Base-by-base conservation (phyloP, 805 yeast species). In the Ogataea zsoltii region DNA sequence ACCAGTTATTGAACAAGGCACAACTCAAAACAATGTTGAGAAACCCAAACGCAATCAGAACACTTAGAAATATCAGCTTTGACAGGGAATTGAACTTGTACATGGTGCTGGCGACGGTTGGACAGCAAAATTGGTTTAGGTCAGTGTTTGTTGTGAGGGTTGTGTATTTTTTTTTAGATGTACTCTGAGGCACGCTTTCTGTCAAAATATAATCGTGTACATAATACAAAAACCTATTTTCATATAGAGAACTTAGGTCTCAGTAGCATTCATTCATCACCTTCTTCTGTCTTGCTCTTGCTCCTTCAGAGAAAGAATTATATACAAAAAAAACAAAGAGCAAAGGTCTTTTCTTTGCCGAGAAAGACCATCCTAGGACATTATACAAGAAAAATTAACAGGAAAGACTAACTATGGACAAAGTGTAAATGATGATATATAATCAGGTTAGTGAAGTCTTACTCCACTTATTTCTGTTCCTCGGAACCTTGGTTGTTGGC, bases 1-100 rank as follows among this genome's bases (percentile, higher is more conserved):
- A 81, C 91, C 96, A 94, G 66, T 90, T 91, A 46, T 85, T 82
- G 69, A 77, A 88, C 18, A 94, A 72, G 3, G 92, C 92, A 56
- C 96, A 89, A 43, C 96, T 86, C 32, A 94, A 72, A 23, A 92
- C 85, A 36, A 91, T 94, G 55, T 91, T 75, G 23, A 92, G 77
- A 58, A 92, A 91, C 13, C 99, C 99, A 55, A 89, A 74, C 2
- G 98, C 92, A 34, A 92, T 75, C 34, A 91, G 77, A 34, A 83
- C 71, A 14, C 92, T 80, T 26, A 88, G 77, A 14, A 83, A 82
- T 33, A 88, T 84, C 54, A 88, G 83, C 60, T 82, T 86, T 38
- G 88, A 82, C 49, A 88, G 69, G 13, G 95, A 92, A 48, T 82
- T 74, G 26, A 46, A 48, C 45, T 55, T 56, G 41, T 48, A 50